Evolutionary conservation across 495 filamentous ascomycete species (phyloP).

Genomic region (Lepidopterella palustris): DNA sequence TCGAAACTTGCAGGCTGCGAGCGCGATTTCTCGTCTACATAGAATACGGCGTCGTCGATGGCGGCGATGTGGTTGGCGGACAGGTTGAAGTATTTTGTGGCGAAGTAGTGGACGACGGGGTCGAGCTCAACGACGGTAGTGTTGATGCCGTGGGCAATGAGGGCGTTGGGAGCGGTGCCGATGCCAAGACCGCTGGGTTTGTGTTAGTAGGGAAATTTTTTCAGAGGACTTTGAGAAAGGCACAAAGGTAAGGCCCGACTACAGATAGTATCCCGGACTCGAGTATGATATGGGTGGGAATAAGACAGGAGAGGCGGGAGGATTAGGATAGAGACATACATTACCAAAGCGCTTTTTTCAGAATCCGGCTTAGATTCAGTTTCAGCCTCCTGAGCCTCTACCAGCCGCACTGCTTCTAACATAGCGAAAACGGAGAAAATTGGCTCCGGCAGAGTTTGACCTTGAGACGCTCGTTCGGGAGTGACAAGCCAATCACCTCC

Average conservation of each 20-base stretch:
- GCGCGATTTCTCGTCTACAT: constrained; percentile 51
- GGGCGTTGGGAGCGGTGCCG: constrained; percentile 78
- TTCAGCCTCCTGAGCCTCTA: constrained; percentile 48
- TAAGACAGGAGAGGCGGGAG: not conserved
- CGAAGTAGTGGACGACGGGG: constrained; percentile 77
- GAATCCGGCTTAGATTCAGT: constrained; percentile 45
- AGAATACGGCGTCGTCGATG: constrained; percentile 74
- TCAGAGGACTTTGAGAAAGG: not conserved
- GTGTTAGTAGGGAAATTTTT: constrained; percentile 6
- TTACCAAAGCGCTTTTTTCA: constrained; percentile 74
- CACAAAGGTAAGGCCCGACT: no score
- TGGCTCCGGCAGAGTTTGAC: constrained; percentile 58
- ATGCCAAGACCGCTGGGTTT: constrained; percentile 73
- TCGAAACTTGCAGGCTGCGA: constrained; percentile 53
- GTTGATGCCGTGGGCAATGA: constrained; percentile 81
- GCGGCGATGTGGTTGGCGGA: constrained; percentile 69
- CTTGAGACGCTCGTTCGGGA: constrained; percentile 28
- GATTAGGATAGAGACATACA: constrained; percentile 46
- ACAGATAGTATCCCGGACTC: no score
- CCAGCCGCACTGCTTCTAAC: constrained; percentile 81
- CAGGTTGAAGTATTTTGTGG: constrained; percentile 74
- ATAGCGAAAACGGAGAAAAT: constrained; percentile 91
- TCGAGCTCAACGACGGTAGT: constrained; percentile 94
- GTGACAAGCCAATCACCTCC: constrained; percentile 86
- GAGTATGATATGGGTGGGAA: not conserved